These are phyloP conservation scores for Urostyla sp. DNA, from an alignment of 73 alveolate species.

Conservation along the genomic window DNA sequence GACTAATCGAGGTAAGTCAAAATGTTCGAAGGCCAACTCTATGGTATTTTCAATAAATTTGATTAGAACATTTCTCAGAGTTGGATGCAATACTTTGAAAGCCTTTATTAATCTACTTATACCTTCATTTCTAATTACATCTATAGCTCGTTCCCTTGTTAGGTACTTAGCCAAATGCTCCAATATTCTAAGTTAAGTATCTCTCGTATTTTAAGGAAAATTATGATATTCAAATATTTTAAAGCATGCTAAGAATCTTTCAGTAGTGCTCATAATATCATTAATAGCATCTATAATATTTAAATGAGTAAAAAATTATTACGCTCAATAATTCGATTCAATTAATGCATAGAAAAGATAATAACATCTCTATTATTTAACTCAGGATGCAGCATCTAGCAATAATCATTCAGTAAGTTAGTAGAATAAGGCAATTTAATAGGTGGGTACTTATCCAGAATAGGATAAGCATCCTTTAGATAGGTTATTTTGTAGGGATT, in stretches of 20 bases:
- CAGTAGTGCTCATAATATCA: conserved; percentile 52
- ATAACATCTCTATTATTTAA: conserved; percentile 64
- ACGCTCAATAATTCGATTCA: conserved; percentile 63
- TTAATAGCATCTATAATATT: conserved; percentile 34
- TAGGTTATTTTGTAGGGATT: conserved; percentile 67
- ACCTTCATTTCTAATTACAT: conserved; percentile 52
- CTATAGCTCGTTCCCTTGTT: conserved; percentile 61
- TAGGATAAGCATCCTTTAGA: conserved; percentile 64
- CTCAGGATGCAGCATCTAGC: conserved; percentile 70
- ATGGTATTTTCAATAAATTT: conserved; percentile 33
- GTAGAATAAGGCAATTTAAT: conserved; percentile 63
- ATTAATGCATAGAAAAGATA: conserved; percentile 63
- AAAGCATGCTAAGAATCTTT: conserved; percentile 49
- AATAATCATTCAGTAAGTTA: conserved; percentile 60
- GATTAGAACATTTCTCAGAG: conserved; percentile 18
- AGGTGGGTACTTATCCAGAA: conserved; percentile 63
- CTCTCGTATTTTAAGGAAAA: conserved; percentile 65
- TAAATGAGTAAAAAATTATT: not conserved
- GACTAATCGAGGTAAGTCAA: conserved; percentile 50
- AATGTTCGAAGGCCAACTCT: conserved; percentile 22
- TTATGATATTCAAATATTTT: conserved; percentile 54
- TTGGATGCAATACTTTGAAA: conserved; percentile 34
- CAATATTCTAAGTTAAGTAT: conserved; percentile 49
- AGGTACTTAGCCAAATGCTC: conserved; percentile 23
- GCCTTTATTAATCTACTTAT: conserved; percentile 45